Conservation (phyloP, 2,329 filamentous ascomycete species). For the Cercospora zeae-maydis region DNA sequence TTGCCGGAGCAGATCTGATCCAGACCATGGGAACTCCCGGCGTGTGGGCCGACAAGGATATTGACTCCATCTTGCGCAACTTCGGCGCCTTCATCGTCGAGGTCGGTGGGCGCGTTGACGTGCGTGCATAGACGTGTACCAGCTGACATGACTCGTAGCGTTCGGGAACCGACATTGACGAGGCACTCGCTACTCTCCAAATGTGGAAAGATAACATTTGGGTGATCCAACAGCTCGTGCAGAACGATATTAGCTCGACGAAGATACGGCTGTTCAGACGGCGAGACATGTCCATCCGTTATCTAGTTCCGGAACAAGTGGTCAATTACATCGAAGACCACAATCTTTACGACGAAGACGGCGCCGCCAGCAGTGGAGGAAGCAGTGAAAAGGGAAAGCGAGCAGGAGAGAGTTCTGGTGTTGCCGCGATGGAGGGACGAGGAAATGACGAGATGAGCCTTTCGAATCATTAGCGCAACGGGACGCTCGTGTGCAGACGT, state of each 20-base stretch:
- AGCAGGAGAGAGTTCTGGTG: conserved; percentile 33
- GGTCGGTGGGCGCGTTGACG: conserved; percentile 25
- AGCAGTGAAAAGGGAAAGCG: conserved; percentile 33
- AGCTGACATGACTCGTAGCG: conserved; percentile 49
- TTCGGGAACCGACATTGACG: conserved; percentile 81
- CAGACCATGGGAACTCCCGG: conserved; percentile 52
- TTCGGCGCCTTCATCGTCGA: conserved; percentile 78
- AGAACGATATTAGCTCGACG: conserved; percentile 77
- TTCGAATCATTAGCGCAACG: neutral
- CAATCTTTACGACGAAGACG: conserved; percentile 39
- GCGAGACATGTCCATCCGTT: conserved; percentile 77
- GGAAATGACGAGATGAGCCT: neutral
- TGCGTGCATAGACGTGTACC: neutral
- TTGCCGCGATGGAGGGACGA: conserved; percentile 11
- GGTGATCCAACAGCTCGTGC: conserved; percentile 82
- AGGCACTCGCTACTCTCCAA: conserved; percentile 76
- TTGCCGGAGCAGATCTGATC: conserved; percentile 64
- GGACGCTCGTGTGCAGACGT: neutral
- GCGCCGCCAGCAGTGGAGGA: conserved; percentile 27
- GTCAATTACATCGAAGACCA: conserved; percentile 52
- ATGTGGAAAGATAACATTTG: conserved; percentile 82
- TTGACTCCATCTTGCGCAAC: conserved; percentile 80
- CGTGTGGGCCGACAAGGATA: conserved; percentile 79
- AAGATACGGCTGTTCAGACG: conserved; percentile 79
- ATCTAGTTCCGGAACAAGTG: conserved; percentile 69